Conservation (phyloP, 345 rosid species). For the Sisymbrium irio region DNA sequence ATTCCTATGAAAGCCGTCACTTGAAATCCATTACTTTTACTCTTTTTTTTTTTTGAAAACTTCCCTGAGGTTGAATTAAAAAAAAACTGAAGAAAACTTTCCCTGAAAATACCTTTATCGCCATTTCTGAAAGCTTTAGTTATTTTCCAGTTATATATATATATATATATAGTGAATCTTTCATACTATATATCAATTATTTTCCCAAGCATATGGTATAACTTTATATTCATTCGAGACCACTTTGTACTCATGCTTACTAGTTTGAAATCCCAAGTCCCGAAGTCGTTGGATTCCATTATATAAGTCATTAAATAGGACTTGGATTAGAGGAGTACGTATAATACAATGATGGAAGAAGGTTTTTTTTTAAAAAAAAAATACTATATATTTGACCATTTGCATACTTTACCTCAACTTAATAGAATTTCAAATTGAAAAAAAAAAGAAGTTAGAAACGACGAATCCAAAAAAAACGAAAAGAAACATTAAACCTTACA, state of each 20-base stretch:
- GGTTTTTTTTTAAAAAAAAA: not conserved
- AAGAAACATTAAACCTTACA: not conserved
- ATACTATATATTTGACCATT: not conserved
- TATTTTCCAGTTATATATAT: not conserved
- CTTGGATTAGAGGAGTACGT: not conserved
- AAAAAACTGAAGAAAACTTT: too few species aligned
- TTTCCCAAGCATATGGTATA: not conserved
- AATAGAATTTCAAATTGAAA: not conserved
- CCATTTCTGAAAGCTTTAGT: not conserved
- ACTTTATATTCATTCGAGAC: slow-evolving; percentile 7
- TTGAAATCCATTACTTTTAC: not conserved
- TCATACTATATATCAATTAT: not conserved
- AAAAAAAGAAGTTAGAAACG: not conserved
- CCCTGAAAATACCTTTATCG: not conserved
- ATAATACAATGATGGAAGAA: not conserved
- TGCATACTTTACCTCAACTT: not conserved
- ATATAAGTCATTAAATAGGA: not conserved
- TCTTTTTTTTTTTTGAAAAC: too few species aligned
- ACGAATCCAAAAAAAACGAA: not conserved
- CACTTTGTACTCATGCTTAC: not conserved
- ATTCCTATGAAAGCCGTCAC: not conserved
- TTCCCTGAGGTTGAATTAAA: too few species aligned
- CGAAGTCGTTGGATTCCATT: slow-evolving; percentile 14
- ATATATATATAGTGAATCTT: not conserved
- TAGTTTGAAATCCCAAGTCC: slow-evolving; percentile 9